These are phyloP conservation scores for Theileria equi DNA, from an alignment of 169 alveolate species.

Conservation along the genomic window DNA sequence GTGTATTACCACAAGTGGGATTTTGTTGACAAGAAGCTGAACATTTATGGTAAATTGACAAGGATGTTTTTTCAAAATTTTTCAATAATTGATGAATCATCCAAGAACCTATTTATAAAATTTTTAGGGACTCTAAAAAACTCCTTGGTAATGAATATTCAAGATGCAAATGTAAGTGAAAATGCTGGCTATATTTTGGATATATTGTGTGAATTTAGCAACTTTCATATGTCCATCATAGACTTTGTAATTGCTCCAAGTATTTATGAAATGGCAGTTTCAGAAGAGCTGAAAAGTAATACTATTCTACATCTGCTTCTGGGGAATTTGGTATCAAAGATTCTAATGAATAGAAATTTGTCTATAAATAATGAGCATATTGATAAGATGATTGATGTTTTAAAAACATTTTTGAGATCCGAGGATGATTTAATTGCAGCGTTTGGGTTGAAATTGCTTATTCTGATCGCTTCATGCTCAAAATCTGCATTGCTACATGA, in stretches of 20 bases:
- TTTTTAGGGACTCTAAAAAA: constrained; percentile 8
- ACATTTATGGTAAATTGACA: constrained; percentile 39
- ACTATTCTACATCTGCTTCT: too few relatives aligned
- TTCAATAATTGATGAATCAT: not conserved
- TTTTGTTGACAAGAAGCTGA: constrained; percentile 18
- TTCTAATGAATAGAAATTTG: too few relatives aligned
- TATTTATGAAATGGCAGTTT: constrained; percentile 20
- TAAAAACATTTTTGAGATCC: too few relatives aligned
- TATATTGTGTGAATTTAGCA: constrained; percentile 17
- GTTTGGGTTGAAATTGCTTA: constrained; percentile 26
- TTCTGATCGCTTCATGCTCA: constrained; percentile 14
- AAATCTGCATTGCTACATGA: constrained; percentile 9
- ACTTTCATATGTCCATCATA: constrained; percentile 11
- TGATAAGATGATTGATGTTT: too few relatives aligned
- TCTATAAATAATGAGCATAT: too few relatives aligned
- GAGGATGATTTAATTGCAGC: too few relatives aligned
- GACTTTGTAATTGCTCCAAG: constrained; percentile 26
- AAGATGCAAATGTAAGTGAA: constrained; percentile 6
- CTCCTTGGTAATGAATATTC: constrained; percentile 1
- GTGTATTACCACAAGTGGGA: constrained; percentile 34
- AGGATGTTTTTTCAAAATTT: constrained; percentile 15
- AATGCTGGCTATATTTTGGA: constrained; percentile 49
- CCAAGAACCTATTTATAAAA: not conserved
- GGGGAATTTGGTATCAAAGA: too few relatives aligned
- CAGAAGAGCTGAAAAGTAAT: too few relatives aligned